Percentiles rank a stretch among this genome's conserved stretches.
Evolutionary conservation across 2,329 filamentous ascomycete species (phyloP).

Genomic region (Pseudogymnoascus sp.): DNA sequence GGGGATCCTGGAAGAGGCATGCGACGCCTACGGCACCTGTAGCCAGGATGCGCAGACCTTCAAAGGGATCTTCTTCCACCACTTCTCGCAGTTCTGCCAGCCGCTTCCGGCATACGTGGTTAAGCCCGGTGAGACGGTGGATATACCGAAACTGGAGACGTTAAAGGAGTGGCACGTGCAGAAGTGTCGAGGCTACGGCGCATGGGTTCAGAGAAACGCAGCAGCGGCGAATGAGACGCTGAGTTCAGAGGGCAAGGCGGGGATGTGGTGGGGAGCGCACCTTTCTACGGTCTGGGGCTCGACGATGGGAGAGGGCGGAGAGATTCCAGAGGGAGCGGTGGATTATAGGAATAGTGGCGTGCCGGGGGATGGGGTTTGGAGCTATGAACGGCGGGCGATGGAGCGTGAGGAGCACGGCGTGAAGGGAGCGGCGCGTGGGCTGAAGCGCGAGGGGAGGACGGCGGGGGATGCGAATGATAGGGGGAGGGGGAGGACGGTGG

Average conservation of each 20-base stretch:
- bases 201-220: conserved; percentile 74
- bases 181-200: conserved; percentile 58
- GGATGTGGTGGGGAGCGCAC: conserved; percentile 77
- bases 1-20: conserved; percentile 80
- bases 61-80: conserved; percentile 93
- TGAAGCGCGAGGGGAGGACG: conserved; percentile 1
- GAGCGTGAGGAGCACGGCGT: neutral
- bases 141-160: conserved; percentile 17
- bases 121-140: conserved; percentile 21
- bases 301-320: conserved; percentile 18
- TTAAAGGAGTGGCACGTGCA: conserved; percentile 41
- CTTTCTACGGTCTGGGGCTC: conserved; percentile 22
- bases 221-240: conserved; percentile 64
- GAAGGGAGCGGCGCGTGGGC: neutral
- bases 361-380: conserved; percentile 38
- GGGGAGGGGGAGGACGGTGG: conserved; percentile 75
- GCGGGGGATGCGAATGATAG: conserved; percentile 62
- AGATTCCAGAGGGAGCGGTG: conserved; percentile 36
- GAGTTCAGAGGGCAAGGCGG: conserved; percentile 63
- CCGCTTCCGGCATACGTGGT: conserved; percentile 41
- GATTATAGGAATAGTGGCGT: conserved; percentile 49
- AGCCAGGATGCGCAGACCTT: conserved; percentile 83
- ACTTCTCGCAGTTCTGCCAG: conserved; percentile 71
- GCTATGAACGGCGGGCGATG: conserved; percentile 16
- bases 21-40: conserved; percentile 67